Evolutionary conservation across 2,329 filamentous ascomycete genomes (phyloP).

Genomic region (Apiospora koreana): DNA sequence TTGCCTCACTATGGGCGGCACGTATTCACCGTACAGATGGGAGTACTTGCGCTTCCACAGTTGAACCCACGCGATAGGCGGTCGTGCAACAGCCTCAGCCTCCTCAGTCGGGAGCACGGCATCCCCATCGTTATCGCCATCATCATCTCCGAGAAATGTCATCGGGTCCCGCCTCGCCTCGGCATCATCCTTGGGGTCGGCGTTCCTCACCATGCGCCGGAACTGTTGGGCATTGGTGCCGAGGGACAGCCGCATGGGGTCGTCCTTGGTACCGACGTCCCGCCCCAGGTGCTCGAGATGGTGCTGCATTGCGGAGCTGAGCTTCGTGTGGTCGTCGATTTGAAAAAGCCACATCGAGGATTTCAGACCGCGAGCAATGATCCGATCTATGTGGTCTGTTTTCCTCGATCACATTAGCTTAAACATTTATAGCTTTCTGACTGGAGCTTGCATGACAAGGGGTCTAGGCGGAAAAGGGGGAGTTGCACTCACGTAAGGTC

Average conservation of each 20-base stretch:
- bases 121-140: too few relatives aligned
- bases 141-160: not conserved
- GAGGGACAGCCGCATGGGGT: not conserved
- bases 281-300: not conserved
- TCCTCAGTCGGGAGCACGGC: not conserved
- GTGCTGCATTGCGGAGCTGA: not conserved
- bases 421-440: too few relatives aligned
- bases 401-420: not conserved
- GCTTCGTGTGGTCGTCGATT: not conserved
- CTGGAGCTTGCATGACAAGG: too few relatives aligned
- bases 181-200: not conserved
- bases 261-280: not conserved
- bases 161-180: not conserved
- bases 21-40: slow-evolving; percentile 17
- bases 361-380: not conserved
- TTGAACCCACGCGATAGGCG: slow-evolving; percentile 15
- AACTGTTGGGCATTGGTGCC: not conserved
- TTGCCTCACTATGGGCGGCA: slow-evolving; percentile 12
- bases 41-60: slow-evolving; percentile 18
- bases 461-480: not conserved
- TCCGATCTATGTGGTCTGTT: not conserved
- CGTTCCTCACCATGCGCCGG: not conserved
- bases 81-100: not conserved
- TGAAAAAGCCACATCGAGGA: not conserved
- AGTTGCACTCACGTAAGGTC: not conserved